A percentile compares a stretch with the other conserved stretches of the same genome.
phyloP scores from a whole-genome alignment of 2,329 filamentous ascomycete genomes.

The Penicillium aurantiogriseum region DNA sequence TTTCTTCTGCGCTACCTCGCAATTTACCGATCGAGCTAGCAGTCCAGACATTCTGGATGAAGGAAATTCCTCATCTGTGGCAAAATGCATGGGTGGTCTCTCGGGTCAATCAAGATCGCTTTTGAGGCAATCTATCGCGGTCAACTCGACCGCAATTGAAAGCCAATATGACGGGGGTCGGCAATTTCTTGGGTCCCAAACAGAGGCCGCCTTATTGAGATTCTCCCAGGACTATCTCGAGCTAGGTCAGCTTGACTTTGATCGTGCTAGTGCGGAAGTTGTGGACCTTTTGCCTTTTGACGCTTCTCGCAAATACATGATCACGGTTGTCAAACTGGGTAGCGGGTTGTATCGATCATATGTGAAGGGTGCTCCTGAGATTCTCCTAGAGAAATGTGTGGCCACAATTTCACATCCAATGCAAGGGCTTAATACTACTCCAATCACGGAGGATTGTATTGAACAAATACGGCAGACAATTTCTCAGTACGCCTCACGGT shows the following conservation, averaged over 20 bases:
- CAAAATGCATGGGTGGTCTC: not conserved
- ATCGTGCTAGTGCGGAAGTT: conserved; percentile 58
- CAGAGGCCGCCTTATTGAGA: conserved; percentile 67
- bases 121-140: conserved; percentile 35
- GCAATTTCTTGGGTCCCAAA: conserved; percentile 71
- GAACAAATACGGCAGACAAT: conserved; percentile 28
- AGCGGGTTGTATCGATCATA: conserved; percentile 39
- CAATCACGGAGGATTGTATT: conserved; percentile 12
- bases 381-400: conserved; percentile 34
- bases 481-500: conserved; percentile 47
- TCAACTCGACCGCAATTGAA: conserved; percentile 68
- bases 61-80: not conserved
- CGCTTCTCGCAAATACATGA: conserved; percentile 66
- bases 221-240: conserved; percentile 64
- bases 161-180: conserved; percentile 62
- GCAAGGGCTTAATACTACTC: not conserved
- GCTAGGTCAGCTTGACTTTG: conserved; percentile 59
- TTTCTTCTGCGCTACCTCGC: conserved; percentile 51
- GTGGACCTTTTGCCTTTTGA: conserved; percentile 71
- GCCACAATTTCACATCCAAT: conserved; percentile 26
- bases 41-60: not conserved
- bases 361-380: conserved; percentile 47
- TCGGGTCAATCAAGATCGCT: conserved; percentile 9
- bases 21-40: conserved; percentile 8
- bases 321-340: conserved; percentile 39